Conservation (phyloP, 108 stramenopile species). For the Conticribra weissflogii region DNA sequence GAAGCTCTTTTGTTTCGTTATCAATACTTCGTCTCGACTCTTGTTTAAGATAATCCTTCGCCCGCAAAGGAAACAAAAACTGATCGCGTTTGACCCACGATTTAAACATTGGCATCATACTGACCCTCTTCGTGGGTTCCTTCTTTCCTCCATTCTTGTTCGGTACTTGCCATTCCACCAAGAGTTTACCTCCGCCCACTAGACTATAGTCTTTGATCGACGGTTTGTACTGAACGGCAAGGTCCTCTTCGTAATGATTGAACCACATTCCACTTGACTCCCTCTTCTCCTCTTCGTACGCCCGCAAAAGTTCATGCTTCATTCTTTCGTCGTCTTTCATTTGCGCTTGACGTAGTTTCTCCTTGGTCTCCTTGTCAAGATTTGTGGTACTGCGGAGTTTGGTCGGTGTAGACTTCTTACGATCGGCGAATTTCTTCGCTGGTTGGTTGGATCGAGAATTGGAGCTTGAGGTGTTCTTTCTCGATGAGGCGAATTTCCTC, state of each 20-base stretch:
- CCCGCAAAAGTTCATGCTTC: slow-evolving; percentile 14
- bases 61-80: slow-evolving; percentile 28
- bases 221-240: slow-evolving; percentile 26
- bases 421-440: neutral
- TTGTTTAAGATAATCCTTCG: slow-evolving; percentile 11
- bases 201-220: slow-evolving; percentile 34
- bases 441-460: too few relatives aligned
- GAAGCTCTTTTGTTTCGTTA: neutral
- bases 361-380: neutral
- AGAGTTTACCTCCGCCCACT: slow-evolving; percentile 6
- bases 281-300: slow-evolving; percentile 1
- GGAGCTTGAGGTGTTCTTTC: too few relatives aligned
- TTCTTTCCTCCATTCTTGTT: neutral
- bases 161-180: slow-evolving; percentile 16
- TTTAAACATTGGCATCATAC: neutral
- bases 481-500: too few relatives aligned
- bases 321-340: neutral
- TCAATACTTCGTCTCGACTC: neutral
- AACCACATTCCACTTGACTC: neutral
- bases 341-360: slow-evolving; percentile 5
- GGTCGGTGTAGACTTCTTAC: neutral
- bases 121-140: neutral
- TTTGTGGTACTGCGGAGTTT: neutral
- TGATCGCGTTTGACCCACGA: slow-evolving; percentile 23
- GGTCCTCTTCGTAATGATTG: slow-evolving; percentile 11